A percentile compares a stretch with the other conserved stretches of the same genome.
phyloP scores from a whole-genome alignment of 2,329 filamentous ascomycete species.

The Chaetomiaceae sp. region DNA sequence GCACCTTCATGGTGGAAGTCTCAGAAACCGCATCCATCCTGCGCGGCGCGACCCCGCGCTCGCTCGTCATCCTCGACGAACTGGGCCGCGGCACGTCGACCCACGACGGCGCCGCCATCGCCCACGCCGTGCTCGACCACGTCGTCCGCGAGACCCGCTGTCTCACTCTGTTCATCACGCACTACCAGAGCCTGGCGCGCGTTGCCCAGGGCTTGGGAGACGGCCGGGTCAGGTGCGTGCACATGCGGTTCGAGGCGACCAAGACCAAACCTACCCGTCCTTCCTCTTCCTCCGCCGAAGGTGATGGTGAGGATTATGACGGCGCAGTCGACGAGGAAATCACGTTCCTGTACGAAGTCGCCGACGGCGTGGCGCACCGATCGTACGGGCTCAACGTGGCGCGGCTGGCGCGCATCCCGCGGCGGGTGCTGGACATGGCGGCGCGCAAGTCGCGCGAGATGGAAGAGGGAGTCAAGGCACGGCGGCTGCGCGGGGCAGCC shows the following conservation, averaged over 20 bases:
- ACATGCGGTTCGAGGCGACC: conserved; percentile 75
- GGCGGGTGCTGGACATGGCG: conserved; percentile 71
- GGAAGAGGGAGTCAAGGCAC: conserved; percentile 65
- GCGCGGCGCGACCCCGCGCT: conserved; percentile 78
- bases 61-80: conserved; percentile 89
- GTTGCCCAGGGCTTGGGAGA: conserved; percentile 64
- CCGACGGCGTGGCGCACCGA: conserved; percentile 84
- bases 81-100: conserved; percentile 90
- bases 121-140: conserved; percentile 82
- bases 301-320: conserved; percentile 26
- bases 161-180: conserved; percentile 92
- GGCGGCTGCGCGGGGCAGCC: conserved; percentile 52
- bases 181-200: conserved; percentile 80
- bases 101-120: conserved; percentile 94
- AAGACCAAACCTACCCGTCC: conserved; percentile 12
- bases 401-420: conserved; percentile 74
- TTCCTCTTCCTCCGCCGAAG: background rate
- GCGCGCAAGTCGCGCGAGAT: conserved; percentile 73
- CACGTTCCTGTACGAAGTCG: conserved; percentile 91
- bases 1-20: conserved; percentile 97
- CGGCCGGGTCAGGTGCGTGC: conserved; percentile 72
- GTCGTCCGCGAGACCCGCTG: conserved; percentile 70
- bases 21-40: conserved; percentile 89
- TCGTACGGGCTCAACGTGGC: conserved; percentile 96
- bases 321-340: conserved; percentile 66